phyloP scores from a whole-genome alignment of 2,329 filamentous ascomycete genomes.

The Colletotrichum horii region DNA sequence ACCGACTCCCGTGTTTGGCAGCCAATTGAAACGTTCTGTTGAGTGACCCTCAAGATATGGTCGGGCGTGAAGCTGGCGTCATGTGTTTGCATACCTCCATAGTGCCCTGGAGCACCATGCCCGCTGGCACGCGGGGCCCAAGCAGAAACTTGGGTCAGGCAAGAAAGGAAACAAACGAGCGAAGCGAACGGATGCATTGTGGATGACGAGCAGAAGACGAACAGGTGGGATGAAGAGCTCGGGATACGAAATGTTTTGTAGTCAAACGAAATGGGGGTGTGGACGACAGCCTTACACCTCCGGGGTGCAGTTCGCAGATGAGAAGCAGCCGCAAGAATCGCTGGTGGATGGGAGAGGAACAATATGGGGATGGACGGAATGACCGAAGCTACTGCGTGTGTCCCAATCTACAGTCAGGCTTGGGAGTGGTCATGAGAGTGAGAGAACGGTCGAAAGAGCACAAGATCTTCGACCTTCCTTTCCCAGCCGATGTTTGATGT shows the following conservation, averaged over 20 bases:
- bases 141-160: neutral
- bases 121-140: neutral
- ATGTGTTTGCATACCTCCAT: slow-evolving; percentile 6
- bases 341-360: neutral
- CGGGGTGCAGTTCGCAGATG: neutral
- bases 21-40: slow-evolving; percentile 45
- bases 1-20: slow-evolving; percentile 52
- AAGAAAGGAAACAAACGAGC: neutral
- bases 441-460: neutral
- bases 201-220: neutral
- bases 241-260: neutral
- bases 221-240: neutral
- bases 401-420: neutral
- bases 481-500: neutral
- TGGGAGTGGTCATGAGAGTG: neutral
- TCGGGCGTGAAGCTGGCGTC: slow-evolving; percentile 7
- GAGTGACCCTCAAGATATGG: neutral
- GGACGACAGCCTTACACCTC: neutral
- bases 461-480: neutral
- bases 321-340: neutral
- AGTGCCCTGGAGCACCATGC: slow-evolving; percentile 7
- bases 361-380: neutral
- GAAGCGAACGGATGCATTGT: slow-evolving; percentile 4
- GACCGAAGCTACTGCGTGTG: neutral
- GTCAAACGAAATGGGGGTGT: neutral